phyloP scores from a whole-genome alignment of 208 protist species.

The Crithidia expoeki region DNA sequence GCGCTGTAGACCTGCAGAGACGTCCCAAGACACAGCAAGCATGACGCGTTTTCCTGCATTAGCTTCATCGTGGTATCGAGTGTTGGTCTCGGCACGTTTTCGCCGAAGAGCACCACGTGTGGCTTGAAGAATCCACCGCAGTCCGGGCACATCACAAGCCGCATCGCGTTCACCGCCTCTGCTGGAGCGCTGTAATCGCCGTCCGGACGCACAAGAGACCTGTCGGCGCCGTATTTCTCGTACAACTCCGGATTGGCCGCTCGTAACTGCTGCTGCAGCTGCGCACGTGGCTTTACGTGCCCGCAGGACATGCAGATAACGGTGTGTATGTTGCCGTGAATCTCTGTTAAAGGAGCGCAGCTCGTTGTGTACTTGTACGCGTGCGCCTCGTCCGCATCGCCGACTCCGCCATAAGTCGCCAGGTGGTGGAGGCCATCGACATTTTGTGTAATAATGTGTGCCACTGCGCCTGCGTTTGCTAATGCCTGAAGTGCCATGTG shows the following conservation, averaged over 20 bases:
- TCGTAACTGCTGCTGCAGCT: slow-evolving; percentile 50
- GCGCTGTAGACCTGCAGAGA: slow-evolving; percentile 82
- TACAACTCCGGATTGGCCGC: slow-evolving; percentile 45
- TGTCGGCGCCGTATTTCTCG: slow-evolving; percentile 35
- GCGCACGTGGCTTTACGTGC: slow-evolving; percentile 45
- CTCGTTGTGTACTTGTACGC: slow-evolving; percentile 58
- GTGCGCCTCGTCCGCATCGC: slow-evolving; percentile 31
- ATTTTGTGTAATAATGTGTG: slow-evolving; percentile 77
- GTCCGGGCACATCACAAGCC: slow-evolving; percentile 50
- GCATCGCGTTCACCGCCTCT: slow-evolving; percentile 52
- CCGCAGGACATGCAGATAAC: slow-evolving; percentile 68
- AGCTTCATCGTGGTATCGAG: slow-evolving; percentile 35
- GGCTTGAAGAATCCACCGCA: slow-evolving; percentile 79
- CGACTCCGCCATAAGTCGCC: slow-evolving; percentile 53
- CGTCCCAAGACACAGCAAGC: slow-evolving; percentile 73
- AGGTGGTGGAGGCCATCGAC: slow-evolving; percentile 88
- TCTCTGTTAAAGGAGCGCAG: slow-evolving; percentile 47
- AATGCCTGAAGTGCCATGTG: slow-evolving; percentile 66
- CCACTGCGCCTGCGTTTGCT: slow-evolving; percentile 34
- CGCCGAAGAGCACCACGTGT: slow-evolving; percentile 86
- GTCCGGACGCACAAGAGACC: slow-evolving; percentile 47
- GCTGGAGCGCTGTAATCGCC: slow-evolving; percentile 64
- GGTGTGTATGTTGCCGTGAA: slow-evolving; percentile 81
- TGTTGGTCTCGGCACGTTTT: slow-evolving; percentile 53
- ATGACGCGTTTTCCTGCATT: slow-evolving; percentile 40